These are phyloP conservation scores for Azolla pinnata DNA, from an alignment of 75 land plant genomes.

Conservation along the genomic window DNA sequence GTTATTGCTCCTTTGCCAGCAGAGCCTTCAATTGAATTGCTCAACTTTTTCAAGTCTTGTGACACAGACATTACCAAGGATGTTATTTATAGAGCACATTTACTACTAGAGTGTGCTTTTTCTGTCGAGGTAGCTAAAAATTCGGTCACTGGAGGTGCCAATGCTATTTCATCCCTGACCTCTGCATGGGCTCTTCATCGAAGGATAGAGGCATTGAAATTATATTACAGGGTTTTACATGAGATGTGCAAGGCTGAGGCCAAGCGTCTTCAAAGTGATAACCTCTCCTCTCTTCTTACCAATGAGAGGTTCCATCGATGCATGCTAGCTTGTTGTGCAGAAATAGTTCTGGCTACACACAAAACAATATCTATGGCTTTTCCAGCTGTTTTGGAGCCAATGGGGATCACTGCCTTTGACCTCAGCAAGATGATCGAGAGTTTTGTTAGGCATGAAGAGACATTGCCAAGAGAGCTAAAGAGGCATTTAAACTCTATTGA, in stretches of 20 bases:
- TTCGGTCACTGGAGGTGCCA: background rate
- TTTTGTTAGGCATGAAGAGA: constrained; percentile 34
- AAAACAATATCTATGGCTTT: constrained; percentile 36
- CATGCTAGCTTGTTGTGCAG: constrained; percentile 38
- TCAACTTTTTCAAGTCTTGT: constrained; percentile 26
- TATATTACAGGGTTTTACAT: constrained; percentile 29
- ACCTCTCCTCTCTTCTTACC: constrained; percentile 25
- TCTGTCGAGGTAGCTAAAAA: constrained; percentile 7
- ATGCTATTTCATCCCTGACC: constrained; percentile 9
- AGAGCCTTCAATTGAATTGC: constrained; percentile 25
- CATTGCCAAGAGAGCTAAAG: constrained; percentile 33
- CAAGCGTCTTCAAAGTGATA: constrained; percentile 20
- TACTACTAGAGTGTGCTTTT: constrained; percentile 23
- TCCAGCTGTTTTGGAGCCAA: constrained; percentile 32
- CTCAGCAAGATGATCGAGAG: constrained; percentile 29
- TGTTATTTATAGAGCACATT: constrained; percentile 25
- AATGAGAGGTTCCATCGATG: constrained; percentile 36
- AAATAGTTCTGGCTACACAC: constrained; percentile 29
- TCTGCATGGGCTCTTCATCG: constrained; percentile 28
- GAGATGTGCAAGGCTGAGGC: constrained; percentile 33
- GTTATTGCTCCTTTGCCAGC: constrained; percentile 30
- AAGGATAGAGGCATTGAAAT: constrained; percentile 28
- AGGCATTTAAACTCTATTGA: constrained; percentile 34
- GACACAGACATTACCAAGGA: constrained; percentile 28
- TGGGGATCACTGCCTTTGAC: constrained; percentile 38